Conservation (phyloP, 192 early-diverging fungal genomes). For the Chytriomyces hyalinus region DNA sequence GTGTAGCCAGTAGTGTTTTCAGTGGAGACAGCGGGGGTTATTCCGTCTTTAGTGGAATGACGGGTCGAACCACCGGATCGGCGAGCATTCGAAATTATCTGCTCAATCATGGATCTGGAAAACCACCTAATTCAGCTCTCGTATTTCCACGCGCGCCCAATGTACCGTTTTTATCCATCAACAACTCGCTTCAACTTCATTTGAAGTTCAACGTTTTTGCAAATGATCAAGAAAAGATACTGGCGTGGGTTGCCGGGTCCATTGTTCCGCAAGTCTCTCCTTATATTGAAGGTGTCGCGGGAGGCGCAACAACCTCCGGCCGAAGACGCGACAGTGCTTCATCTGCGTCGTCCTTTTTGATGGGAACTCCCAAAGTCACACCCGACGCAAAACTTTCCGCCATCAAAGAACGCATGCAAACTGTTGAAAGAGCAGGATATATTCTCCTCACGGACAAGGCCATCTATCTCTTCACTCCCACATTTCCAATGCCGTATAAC, state of each 20-base stretch:
- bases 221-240: slow-evolving; percentile 46
- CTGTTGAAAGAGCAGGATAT: slow-evolving; percentile 48
- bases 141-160: slow-evolving; percentile 49
- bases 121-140: neutral
- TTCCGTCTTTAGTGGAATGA: slow-evolving; percentile 29
- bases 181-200: slow-evolving; percentile 57
- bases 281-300: slow-evolving; percentile 34
- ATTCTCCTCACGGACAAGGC: slow-evolving; percentile 49
- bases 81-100: neutral
- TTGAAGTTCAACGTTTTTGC: slow-evolving; percentile 50
- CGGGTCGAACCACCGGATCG: neutral
- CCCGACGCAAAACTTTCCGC: neutral
- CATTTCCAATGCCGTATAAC: slow-evolving; percentile 48
- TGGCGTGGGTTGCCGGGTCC: slow-evolving; percentile 51
- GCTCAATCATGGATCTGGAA: neutral
- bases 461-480: slow-evolving; percentile 53
- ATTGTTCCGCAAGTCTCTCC: slow-evolving; percentile 44
- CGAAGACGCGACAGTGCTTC: neutral
- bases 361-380: neutral
- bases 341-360: neutral
- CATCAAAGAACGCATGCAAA: slow-evolving; percentile 31
- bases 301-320: neutral
- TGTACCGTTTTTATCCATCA: slow-evolving; percentile 52
- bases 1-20: slow-evolving; percentile 17
- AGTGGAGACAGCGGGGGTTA: slow-evolving; percentile 25